Evolutionary conservation across 1,139 yeast species (phyloP).

Genomic region (Sugiyamaella pinicola): DNA sequence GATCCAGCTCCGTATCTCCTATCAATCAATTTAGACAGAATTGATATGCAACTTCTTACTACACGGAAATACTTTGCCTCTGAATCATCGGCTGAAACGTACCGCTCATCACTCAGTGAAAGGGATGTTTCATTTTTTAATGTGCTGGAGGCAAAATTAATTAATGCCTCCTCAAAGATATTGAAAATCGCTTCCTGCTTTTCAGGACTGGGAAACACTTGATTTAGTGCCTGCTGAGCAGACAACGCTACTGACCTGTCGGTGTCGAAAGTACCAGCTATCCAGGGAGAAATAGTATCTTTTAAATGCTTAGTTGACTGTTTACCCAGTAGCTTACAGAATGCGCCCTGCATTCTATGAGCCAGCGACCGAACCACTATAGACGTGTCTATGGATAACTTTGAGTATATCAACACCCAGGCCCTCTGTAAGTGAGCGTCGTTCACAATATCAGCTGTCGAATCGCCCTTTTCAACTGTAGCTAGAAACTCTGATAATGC

Average conservation of each 20-base stretch:
- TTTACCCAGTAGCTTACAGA: constrained; percentile 58
- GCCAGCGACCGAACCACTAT: constrained; percentile 61
- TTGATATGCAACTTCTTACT: constrained; percentile 53
- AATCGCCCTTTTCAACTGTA: constrained; percentile 22
- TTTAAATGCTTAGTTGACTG: constrained; percentile 64
- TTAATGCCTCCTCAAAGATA: constrained; percentile 57
- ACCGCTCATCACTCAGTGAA: constrained; percentile 75
- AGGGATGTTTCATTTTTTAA: constrained; percentile 59
- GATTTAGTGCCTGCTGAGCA: constrained; percentile 51
- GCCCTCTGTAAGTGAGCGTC: constrained; percentile 56
- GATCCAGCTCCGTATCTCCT: constrained; percentile 21
- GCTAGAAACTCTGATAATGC: constrained; percentile 62
- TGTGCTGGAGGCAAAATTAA: constrained; percentile 57
- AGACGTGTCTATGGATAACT: constrained; percentile 70
- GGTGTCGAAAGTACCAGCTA: constrained; percentile 68
- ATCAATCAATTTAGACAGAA: constrained; percentile 51
- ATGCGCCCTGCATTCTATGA: constrained; percentile 64
- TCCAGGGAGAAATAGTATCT: constrained; percentile 71
- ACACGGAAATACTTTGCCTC: constrained; percentile 66
- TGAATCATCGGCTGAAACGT: constrained; percentile 67
- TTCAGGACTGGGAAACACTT: constrained; percentile 59
- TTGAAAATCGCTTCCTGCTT: constrained; percentile 65
- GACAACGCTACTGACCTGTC: constrained; percentile 62
- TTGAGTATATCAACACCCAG: constrained; percentile 84
- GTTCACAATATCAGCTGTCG: constrained; percentile 16